phyloP scores from a whole-genome alignment of 2,329 filamentous ascomycete species.

The Aspergillus spinulosporus region DNA sequence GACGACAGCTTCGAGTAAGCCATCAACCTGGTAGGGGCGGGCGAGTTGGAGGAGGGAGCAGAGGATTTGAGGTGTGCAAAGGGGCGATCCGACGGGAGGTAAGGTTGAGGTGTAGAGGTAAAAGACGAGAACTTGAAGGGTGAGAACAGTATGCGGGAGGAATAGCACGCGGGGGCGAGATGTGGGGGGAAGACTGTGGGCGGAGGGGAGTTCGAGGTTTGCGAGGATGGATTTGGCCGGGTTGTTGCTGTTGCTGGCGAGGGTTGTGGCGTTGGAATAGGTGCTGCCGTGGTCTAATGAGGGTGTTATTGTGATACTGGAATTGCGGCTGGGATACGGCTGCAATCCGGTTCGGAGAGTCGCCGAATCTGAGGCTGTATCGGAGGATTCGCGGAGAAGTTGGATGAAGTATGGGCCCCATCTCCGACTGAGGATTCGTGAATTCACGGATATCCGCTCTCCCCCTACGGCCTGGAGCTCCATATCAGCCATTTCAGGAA shows the following conservation, averaged over 20 bases:
- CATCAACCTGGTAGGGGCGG: conserved; percentile 88
- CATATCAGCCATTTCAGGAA: conserved; percentile 94
- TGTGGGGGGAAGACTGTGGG: conserved; percentile 54
- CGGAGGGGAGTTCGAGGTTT: conserved; percentile 55
- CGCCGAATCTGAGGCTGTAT: conserved; percentile 71
- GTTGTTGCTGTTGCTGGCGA: conserved; percentile 36
- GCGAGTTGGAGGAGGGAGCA: conserved; percentile 93
- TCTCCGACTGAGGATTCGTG: conserved; percentile 77
- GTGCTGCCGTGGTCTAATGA: conserved; percentile 44
- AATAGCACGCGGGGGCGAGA: conserved; percentile 83
- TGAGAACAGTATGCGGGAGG: conserved; percentile 86
- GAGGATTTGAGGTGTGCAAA: conserved; percentile 92
- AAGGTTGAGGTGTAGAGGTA: conserved; percentile 92
- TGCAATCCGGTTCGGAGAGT: conserved; percentile 67
- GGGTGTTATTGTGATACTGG: conserved; percentile 80
- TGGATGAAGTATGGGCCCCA: conserved; percentile 98
- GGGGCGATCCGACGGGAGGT: conserved; percentile 69
- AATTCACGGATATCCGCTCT: conserved; percentile 91
- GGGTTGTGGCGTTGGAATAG: conserved; percentile 46
- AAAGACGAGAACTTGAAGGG: conserved; percentile 84
- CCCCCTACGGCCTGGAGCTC: conserved; percentile 90
- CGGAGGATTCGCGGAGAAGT: conserved; percentile 75
- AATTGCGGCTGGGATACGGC: conserved; percentile 67
- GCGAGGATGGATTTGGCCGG: conserved; percentile 38
- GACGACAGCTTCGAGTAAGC: conserved; percentile 86